Conservation (phyloP, 2,329 filamentous ascomycete species). For the Neonectria punicea region DNA sequence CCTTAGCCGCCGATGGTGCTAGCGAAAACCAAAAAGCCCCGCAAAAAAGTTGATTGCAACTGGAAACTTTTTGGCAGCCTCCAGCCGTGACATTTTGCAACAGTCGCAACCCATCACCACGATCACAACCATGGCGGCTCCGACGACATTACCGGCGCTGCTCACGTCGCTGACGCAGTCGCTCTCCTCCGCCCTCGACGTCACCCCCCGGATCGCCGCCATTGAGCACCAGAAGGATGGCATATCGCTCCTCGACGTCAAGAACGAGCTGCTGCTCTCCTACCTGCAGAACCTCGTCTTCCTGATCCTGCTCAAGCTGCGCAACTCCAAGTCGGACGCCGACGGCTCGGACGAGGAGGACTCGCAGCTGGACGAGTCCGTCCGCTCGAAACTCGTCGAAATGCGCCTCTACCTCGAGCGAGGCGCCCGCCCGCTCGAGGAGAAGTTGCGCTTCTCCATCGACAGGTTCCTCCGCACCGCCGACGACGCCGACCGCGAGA, state of each 20-base stretch:
- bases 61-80: constrained; percentile 40
- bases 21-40: constrained; percentile 31
- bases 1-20: constrained; percentile 3
- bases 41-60: constrained; percentile 45
- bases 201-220: constrained; percentile 68
- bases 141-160: constrained; percentile 60
- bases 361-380: constrained; percentile 68
- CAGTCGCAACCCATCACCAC: constrained; percentile 35
- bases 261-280: constrained; percentile 96
- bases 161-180: constrained; percentile 68
- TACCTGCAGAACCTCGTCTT: constrained; percentile 96
- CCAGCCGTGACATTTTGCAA: constrained; percentile 15
- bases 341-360: constrained; percentile 44
- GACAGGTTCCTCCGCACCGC: constrained; percentile 92
- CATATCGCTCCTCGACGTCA: constrained; percentile 93
- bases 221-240: constrained; percentile 83
- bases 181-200: constrained; percentile 71
- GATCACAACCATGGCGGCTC: constrained; percentile 56
- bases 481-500: constrained; percentile 72
- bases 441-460: constrained; percentile 92
- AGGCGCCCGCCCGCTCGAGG: constrained; percentile 89
- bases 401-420: constrained; percentile 93
- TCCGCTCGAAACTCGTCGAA: constrained; percentile 89
- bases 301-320: constrained; percentile 82
- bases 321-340: constrained; percentile 57